These are phyloP conservation scores for Kluyveromyces wickerhamii DNA, from an alignment of 805 yeast species.

Conservation along the genomic window DNA sequence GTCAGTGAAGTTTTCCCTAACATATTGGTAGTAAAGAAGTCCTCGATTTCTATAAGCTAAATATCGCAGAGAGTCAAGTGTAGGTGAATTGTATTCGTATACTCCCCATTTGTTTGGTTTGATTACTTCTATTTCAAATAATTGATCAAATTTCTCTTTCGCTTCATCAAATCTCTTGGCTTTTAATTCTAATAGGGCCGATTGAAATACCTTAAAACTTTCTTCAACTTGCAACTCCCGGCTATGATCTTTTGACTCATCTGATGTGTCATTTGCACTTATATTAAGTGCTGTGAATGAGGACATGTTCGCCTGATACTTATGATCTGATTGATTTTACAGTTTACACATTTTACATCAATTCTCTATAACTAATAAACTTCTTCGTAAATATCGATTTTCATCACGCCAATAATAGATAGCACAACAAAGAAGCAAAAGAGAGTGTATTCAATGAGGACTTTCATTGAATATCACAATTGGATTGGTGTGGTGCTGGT, in stretches of 20 bases:
- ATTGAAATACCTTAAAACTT: constrained; percentile 67
- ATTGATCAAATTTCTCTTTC: constrained; percentile 43
- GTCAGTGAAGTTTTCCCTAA: constrained; percentile 18
- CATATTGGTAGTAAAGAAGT: constrained; percentile 45
- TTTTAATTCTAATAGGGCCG: constrained; percentile 59
- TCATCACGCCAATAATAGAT: too few species aligned
- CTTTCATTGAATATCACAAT: constrained; percentile 3
- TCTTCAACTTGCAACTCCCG: constrained; percentile 85
- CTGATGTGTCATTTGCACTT: constrained; percentile 56
- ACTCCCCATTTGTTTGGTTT: constrained; percentile 35
- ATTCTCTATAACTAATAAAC: too few species aligned
- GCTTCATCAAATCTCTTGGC: constrained; percentile 42
- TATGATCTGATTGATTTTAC: too few species aligned
- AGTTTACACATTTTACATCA: too few species aligned
- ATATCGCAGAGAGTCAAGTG: constrained; percentile 65
- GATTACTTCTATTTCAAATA: constrained; percentile 65
- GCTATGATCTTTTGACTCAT: constrained; percentile 82
- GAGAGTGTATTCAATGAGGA: too few species aligned
- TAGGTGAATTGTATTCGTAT: constrained; percentile 43
- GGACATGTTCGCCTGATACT: constrained; percentile 37
- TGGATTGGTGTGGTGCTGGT: constrained; percentile 3
- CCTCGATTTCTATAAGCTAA: constrained; percentile 79
- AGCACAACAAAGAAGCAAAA: too few species aligned
- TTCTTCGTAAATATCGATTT: too few species aligned
- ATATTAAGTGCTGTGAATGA: constrained; percentile 74